These are phyloP conservation scores for Acanthochlamys bracteata DNA, from an alignment of 106 monocot genomes.

Conservation along the genomic window DNA sequence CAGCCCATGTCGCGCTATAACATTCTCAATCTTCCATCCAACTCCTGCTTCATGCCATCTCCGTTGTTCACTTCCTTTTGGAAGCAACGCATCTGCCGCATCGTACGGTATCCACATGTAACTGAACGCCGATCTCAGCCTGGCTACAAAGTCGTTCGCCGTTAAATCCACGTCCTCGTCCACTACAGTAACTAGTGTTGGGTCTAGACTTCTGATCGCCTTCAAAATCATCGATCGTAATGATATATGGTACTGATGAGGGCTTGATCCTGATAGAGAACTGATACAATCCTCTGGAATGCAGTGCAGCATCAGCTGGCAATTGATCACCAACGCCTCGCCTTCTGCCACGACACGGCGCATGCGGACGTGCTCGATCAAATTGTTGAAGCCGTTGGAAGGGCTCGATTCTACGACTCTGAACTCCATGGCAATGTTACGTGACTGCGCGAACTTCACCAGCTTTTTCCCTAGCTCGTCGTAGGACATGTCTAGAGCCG, in stretches of 20 bases:
- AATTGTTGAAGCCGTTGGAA: constrained; percentile 43
- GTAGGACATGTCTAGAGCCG: constrained; percentile 46
- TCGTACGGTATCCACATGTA: constrained; percentile 96
- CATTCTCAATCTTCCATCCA: constrained; percentile 86
- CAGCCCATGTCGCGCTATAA: constrained; percentile 68
- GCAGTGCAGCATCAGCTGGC: constrained; percentile 77
- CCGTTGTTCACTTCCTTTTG: constrained; percentile 63
- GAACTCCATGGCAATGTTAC: constrained; percentile 82
- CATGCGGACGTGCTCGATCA: constrained; percentile 51
- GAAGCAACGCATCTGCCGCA: constrained; percentile 60
- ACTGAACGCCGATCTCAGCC: constrained; percentile 79
- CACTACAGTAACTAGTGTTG: constrained; percentile 46
- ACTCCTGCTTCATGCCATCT: constrained; percentile 75
- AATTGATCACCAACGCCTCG: constrained; percentile 85
- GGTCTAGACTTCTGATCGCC: constrained; percentile 50
- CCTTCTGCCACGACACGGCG: constrained; percentile 40
- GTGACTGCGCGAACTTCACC: constrained; percentile 64
- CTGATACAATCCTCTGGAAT: constrained; percentile 58
- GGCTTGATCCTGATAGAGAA: not conserved
- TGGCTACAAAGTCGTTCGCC: constrained; percentile 34
- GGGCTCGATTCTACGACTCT: constrained; percentile 39
- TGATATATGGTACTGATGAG: no score
- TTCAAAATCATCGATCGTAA: constrained; percentile 53
- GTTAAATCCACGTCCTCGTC: constrained; percentile 91
- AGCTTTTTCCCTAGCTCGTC: constrained; percentile 64